A percentile compares a stretch with the other conserved stretches of the same genome.
Evolutionary conservation across 805 yeast genomes (phyloP).

Genomic region (Metschnikowia arizonensis): DNA sequence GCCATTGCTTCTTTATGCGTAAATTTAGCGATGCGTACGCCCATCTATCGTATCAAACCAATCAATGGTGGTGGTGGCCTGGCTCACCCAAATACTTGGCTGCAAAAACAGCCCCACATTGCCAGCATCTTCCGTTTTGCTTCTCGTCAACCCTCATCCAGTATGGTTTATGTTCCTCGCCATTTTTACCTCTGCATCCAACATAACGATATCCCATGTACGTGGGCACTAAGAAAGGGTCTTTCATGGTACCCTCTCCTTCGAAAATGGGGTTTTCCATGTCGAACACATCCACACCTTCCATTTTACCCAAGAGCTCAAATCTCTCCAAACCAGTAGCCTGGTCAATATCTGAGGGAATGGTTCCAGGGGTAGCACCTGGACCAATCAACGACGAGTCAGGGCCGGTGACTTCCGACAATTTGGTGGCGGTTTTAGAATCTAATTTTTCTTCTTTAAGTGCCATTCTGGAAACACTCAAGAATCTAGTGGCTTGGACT

Average conservation of each 20-base stretch:
- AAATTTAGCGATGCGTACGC: neutral
- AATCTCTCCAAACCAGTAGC: slow-evolving; percentile 98
- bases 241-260: slow-evolving; percentile 84
- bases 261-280: slow-evolving; percentile 80
- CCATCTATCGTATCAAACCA: slow-evolving; percentile 9
- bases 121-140: slow-evolving; percentile 94
- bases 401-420: slow-evolving; percentile 77
- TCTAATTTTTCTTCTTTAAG: slow-evolving; percentile 29
- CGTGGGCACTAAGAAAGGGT: slow-evolving; percentile 86
- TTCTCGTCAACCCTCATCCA: slow-evolving; percentile 88
- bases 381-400: slow-evolving; percentile 75
- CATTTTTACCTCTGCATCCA: slow-evolving; percentile 96
- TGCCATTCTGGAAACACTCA: slow-evolving; percentile 30
- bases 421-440: slow-evolving; percentile 56
- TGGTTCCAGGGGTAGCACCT: slow-evolving; percentile 80
- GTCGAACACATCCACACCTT: slow-evolving; percentile 94
- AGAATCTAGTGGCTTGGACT: slow-evolving; percentile 32
- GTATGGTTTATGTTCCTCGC: slow-evolving; percentile 83
- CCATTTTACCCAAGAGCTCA: slow-evolving; percentile 88
- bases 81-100: slow-evolving; percentile 84
- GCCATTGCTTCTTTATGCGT: slow-evolving; percentile 8
- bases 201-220: slow-evolving; percentile 91
- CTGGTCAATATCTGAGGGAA: slow-evolving; percentile 93
- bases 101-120: slow-evolving; percentile 94
- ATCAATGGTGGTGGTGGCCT: slow-evolving; percentile 51